Percentiles rank a stretch among this genome's conserved stretches.
Evolutionary conservation across 1,284 basidiomycete genomes (phyloP).

Genomic region (Papiliotrema fonsecae): DNA sequence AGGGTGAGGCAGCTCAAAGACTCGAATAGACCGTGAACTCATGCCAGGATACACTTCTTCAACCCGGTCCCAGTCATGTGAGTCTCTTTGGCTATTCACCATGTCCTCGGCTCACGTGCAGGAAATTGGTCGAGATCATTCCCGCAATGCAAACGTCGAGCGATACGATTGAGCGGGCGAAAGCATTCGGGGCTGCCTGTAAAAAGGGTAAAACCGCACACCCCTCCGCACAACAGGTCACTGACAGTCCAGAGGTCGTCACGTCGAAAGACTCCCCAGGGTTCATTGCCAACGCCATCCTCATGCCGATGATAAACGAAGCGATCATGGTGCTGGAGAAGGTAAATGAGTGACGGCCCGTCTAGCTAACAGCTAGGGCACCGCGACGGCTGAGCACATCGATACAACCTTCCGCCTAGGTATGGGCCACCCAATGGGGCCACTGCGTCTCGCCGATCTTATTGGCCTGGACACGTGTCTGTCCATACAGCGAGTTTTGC

Average conservation of each 20-base stretch:
- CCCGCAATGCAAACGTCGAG: conserved; percentile 83
- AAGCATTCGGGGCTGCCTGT: conserved; percentile 77
- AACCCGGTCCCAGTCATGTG: conserved; percentile 90
- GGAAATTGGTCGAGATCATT: conserved; percentile 90
- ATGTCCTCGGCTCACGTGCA: too few species aligned
- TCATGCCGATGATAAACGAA: conserved; percentile 55
- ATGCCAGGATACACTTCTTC: conserved; percentile 83
- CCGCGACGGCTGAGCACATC: conserved; percentile 88
- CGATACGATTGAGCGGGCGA: conserved; percentile 70
- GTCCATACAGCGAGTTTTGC: conserved; percentile 81
- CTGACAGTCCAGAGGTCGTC: conserved; percentile 63
- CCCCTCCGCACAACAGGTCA: background rate
- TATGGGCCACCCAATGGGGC: conserved; percentile 96
- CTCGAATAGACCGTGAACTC: background rate
- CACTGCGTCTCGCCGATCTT: conserved; percentile 77
- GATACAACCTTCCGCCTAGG: conserved; percentile 89
- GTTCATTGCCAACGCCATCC: conserved; percentile 51
- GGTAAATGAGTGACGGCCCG: conserved; percentile 46
- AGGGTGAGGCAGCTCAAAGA: conserved; percentile 7
- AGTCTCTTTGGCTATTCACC: background rate
- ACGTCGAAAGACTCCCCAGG: conserved; percentile 85
- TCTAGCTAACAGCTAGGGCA: conserved; percentile 55
- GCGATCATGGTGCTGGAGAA: conserved; percentile 89
- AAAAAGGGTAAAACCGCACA: conserved; percentile 63
- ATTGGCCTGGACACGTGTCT: conserved; percentile 90